phyloP scores from a whole-genome alignment of 768 basidiomycete species.

The Daedaleopsis sinensis region DNA sequence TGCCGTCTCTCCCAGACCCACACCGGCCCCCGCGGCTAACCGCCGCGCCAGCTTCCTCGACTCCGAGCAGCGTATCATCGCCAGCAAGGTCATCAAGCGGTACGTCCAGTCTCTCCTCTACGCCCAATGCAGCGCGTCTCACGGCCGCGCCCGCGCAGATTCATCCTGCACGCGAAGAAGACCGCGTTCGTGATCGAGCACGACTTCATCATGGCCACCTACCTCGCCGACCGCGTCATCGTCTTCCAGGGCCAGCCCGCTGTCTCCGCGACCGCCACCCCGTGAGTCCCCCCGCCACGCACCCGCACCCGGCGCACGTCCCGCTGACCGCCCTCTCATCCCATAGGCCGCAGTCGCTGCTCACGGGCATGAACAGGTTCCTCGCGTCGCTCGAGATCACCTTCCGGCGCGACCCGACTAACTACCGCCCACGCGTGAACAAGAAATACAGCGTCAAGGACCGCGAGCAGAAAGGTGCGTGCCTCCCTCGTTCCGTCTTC shows the following conservation, averaged over 20 bases:
- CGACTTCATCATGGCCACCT: slow-evolving; percentile 99
- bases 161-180: slow-evolving; percentile 95
- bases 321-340: background rate
- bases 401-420: slow-evolving; percentile 96
- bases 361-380: slow-evolving; percentile 99
- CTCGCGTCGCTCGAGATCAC: slow-evolving; percentile 95
- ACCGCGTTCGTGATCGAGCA: slow-evolving; percentile 99
- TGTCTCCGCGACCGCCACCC: slow-evolving; percentile 84
- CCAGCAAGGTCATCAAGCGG: slow-evolving; percentile 98
- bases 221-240: slow-evolving; percentile 96
- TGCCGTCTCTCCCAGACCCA: too few species aligned
- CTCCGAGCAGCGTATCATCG: slow-evolving; percentile 99
- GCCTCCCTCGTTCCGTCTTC: background rate
- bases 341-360: slow-evolving; percentile 84
- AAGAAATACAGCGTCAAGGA: slow-evolving; percentile 86
- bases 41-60: slow-evolving; percentile 75
- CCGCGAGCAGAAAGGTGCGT: slow-evolving; percentile 80
- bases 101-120: slow-evolving; percentile 26
- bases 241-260: slow-evolving; percentile 91
- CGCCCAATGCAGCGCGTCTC: background rate
- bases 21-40: background rate
- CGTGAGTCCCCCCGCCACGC: slow-evolving; percentile 55
- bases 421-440: slow-evolving; percentile 88
- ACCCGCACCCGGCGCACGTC: background rate
- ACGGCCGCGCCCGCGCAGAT: slow-evolving; percentile 45